Base-by-base conservation (phyloP, 352 stramenopile genomes). In the Globisporangium emineosum region DNA sequence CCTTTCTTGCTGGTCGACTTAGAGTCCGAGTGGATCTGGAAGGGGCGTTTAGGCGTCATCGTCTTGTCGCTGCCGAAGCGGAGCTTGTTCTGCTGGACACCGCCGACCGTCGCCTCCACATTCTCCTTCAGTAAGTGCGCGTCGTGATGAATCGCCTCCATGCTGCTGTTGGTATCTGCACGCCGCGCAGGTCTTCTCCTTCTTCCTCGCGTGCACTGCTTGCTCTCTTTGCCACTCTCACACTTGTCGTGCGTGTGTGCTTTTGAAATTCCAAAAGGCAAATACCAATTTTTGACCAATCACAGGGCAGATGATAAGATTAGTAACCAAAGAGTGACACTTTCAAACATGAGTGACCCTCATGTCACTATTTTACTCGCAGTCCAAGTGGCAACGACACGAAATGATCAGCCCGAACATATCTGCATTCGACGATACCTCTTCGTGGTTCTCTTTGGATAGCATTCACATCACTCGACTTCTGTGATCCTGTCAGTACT, bases 91-190 rank as follows among this genome's bases (percentile, higher is more conserved):
- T 64, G 37, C 12, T 58, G 63, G 0, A n/a, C 54, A 33, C 40
- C 35, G 5, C 53, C 54, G 57, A 70, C 58, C 23, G 60, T 69
- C 17, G 57, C 65, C 54, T 89, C 75, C 62, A 89, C 71, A 66
- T 93, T 93, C 72, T 93, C 83, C 64, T 93, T 93, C 59, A 90
- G 80, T 45, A 80, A 70, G 32, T 83, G 60, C 13, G 74, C 67
- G 10, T 57, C 65, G 17, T 62, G 55, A 12, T 37, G 55, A 25
- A 88, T 57, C 52, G 78, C 72, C 58, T 89, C 79, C 81, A 91
- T 93, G 50, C 33, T 55, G 8, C 21, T 21, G 43, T 43, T n/a
- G 40, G 33, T 40, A 12, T 7, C 27, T 42, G n/a, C 61, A 49
- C 54, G 35, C 32, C 47, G 29, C 57, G 8, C n/a, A 45, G 51